These are phyloP conservation scores for Russula olivacea DNA, from an alignment of 768 basidiomycete species.

Conservation along the genomic window DNA sequence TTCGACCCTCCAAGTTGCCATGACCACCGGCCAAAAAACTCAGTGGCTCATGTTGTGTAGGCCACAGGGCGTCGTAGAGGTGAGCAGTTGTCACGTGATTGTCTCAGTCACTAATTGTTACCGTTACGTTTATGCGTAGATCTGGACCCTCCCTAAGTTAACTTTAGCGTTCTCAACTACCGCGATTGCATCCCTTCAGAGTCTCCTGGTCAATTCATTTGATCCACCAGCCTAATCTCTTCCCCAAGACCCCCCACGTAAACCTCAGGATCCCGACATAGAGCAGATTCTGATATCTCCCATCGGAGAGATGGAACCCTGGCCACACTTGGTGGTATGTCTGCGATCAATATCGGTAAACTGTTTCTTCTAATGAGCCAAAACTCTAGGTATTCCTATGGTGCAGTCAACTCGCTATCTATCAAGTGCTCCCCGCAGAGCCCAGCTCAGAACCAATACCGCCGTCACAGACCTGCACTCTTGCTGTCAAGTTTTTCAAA, in stretches of 20 bases:
- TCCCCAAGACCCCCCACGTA: slow-evolving; percentile 65
- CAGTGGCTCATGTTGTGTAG: slow-evolving; percentile 81
- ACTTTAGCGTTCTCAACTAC: slow-evolving; percentile 68
- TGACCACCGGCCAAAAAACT: slow-evolving; percentile 54
- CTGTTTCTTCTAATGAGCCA: slow-evolving; percentile 8
- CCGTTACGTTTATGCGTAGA: slow-evolving; percentile 39
- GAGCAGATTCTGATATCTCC: slow-evolving; percentile 71
- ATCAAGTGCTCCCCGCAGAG: slow-evolving; percentile 59
- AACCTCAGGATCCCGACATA: slow-evolving; percentile 68
- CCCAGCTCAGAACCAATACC: slow-evolving; percentile 35
- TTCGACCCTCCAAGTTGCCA: slow-evolving; percentile 60
- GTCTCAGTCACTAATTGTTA: slow-evolving; percentile 5
- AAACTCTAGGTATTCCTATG: slow-evolving; percentile 63
- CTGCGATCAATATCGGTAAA: not conserved
- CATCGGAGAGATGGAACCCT: slow-evolving; percentile 60
- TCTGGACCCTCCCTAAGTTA: slow-evolving; percentile 83
- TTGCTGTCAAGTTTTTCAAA: slow-evolving; percentile 57
- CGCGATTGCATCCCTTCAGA: slow-evolving; percentile 54
- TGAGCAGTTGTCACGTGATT: slow-evolving; percentile 31
- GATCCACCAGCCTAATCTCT: slow-evolving; percentile 54
- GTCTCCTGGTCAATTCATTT: slow-evolving; percentile 60
- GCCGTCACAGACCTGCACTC: slow-evolving; percentile 41
- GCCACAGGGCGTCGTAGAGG: slow-evolving; percentile 77
- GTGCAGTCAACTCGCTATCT: slow-evolving; percentile 76
- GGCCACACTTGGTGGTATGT: slow-evolving; percentile 74